Evolutionary conservation across 169 alveolate genomes (phyloP).

Genomic region (Plasmodium chabaudi): DNA sequence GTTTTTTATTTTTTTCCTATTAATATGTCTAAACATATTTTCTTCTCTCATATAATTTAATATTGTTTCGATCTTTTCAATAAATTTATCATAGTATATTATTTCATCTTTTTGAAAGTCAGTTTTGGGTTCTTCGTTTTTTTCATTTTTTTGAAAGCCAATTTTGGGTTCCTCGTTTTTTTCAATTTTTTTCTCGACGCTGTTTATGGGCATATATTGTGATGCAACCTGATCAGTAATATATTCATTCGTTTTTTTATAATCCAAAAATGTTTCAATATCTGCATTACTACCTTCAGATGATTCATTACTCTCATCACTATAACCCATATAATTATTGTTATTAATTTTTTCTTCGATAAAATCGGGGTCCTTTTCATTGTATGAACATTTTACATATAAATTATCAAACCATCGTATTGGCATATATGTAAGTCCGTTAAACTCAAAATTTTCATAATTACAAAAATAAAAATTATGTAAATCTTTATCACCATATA

Average conservation of each 20-base stretch:
- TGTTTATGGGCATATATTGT: no score
- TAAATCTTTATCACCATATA: constrained; percentile 9
- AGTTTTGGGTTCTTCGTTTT: background rate
- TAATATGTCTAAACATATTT: constrained; percentile 9
- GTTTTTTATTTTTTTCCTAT: constrained; percentile 14
- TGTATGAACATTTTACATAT: background rate
- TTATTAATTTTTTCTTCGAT: background rate
- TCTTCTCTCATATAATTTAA: constrained; percentile 8
- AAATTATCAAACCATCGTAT: constrained; percentile 28
- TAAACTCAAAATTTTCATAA: constrained; percentile 15
- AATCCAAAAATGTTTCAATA: no score
- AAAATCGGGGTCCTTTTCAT: background rate
- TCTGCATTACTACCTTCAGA: no score
- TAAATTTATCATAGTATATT: background rate
- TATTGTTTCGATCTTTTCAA: constrained; percentile 20
- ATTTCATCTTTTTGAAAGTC: background rate
- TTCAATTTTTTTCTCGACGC: background rate
- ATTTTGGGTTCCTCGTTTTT: background rate
- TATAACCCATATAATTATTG: no score
- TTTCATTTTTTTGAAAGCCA: background rate
- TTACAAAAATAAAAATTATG: constrained; percentile 24
- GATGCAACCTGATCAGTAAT: no score
- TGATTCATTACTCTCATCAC: background rate
- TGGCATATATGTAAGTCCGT: constrained; percentile 5
- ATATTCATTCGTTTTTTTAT: no score